Base-by-base conservation (phyloP, 2,329 filamentous ascomycete species). In the Pseudogymnoascus sp. region DNA sequence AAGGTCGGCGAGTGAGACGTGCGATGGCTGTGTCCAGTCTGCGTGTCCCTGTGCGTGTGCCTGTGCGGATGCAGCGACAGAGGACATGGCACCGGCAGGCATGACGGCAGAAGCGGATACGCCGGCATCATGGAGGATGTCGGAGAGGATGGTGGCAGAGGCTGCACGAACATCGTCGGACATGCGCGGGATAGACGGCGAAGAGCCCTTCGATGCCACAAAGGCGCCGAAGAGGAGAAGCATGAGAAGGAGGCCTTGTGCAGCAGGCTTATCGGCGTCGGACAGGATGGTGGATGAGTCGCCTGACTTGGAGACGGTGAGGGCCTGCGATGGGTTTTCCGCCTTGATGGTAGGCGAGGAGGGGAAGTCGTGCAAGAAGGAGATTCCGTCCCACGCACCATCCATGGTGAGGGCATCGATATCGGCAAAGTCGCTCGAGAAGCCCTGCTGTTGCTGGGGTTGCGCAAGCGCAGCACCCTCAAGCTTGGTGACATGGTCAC, bases 181-280 rank as follows among this genome's bases (percentile, higher is more conserved):
- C 73, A 93, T 88, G 63, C 84, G 84, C 60, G 90, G 89, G 69
- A 96, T 87, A 68, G 86, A 85, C 40, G 87, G 85, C n/a, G 83
- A 79, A 18, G 87, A 84, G 69, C 86, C 86, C 77, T 93, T 96
- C 34, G 93, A 97, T 66, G 95, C 89, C 70, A 97, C 92, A 73
- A 97, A 96, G 62, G 95, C 95, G 73, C 95, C 95, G 68, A 96
- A 93, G 62, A 99, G 88, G 73, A 99, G 89, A 69, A 97, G 89
- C 91, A 97, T 96, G 76, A 93, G 88, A 75, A 97, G 82, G 71
- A 97, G 78, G 71, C 91, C 90, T 71, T 93, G 90, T 69, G 91
- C 88, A 65, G 87, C 83, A 64, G 84, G 79, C 78, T 88, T 88
- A 66, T 88, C 85, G 64, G 76, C 74, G 43, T 85, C 82, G 69